Evolutionary conservation across 2,329 filamentous ascomycete species (phyloP).

Genomic region (Aplosporella prunicola): DNA sequence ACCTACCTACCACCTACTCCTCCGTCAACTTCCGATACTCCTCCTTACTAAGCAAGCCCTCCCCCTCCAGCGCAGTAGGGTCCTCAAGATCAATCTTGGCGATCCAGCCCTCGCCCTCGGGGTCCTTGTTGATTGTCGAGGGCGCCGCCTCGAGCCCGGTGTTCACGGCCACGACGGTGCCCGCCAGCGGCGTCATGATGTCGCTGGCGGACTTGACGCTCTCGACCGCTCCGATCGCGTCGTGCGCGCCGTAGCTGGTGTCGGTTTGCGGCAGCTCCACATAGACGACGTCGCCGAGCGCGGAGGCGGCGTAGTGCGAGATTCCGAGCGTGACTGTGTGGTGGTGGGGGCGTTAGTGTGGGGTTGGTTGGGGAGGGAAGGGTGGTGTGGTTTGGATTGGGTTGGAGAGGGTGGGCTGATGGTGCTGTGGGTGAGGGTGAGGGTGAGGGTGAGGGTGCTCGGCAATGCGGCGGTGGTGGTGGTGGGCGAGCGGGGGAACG

Average conservation of each 20-base stretch:
- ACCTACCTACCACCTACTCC: too few species aligned
- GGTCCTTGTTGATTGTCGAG: slow-evolving; percentile 75
- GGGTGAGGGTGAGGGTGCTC: not conserved
- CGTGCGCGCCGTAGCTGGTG: slow-evolving; percentile 61
- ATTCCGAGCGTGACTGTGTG: slow-evolving; percentile 62
- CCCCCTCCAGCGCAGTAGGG: slow-evolving; percentile 51
- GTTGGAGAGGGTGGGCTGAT: slow-evolving; percentile 2
- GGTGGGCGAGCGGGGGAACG: slow-evolving; percentile 4
- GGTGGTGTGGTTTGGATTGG: not conserved
- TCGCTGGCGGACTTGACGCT: slow-evolving; percentile 98
- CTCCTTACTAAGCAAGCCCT: slow-evolving; percentile 55
- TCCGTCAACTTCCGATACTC: slow-evolving; percentile 54
- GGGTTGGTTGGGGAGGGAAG: slow-evolving; percentile 4
- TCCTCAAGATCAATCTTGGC: slow-evolving; percentile 74
- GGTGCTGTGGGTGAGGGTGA: not conserved
- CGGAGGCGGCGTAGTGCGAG: slow-evolving; percentile 80
- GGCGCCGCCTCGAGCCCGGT: slow-evolving; percentile 71
- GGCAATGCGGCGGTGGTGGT: slow-evolving; percentile 5
- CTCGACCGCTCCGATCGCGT: slow-evolving; percentile 88
- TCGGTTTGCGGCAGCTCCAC: slow-evolving; percentile 78
- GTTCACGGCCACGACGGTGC: slow-evolving; percentile 70
- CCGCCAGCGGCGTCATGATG: slow-evolving; percentile 80
- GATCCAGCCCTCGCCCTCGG: slow-evolving; percentile 89
- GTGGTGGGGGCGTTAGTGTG: not conserved
- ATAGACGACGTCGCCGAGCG: slow-evolving; percentile 93